Percentiles rank a stretch among this genome's conserved stretches.
Conservation (phyloP, 257 asterid species). For the Gentiana dahurica region DNA sequence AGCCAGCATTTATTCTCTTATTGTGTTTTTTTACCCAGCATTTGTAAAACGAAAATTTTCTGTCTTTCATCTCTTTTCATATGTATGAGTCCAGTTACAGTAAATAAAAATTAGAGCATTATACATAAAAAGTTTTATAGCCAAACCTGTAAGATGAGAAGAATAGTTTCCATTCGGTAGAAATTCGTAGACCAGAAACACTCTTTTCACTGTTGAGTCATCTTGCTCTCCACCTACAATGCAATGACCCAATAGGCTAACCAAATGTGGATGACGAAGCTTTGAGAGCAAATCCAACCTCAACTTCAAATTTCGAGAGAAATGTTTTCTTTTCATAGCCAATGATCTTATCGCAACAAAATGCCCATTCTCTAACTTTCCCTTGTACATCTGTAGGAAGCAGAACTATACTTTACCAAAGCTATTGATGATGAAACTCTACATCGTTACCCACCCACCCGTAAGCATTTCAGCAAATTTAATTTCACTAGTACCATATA, state of each 20-base stretch:
- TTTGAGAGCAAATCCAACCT: slow-evolving; percentile 80
- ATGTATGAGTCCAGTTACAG: too few species aligned
- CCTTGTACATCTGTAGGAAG: slow-evolving; percentile 66
- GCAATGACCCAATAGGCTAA: slow-evolving; percentile 72
- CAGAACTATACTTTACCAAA: slow-evolving; percentile 3
- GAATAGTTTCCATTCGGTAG: slow-evolving; percentile 66
- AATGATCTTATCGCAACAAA: slow-evolving; percentile 50
- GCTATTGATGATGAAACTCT: slow-evolving; percentile 4
- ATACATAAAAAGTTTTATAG: neutral
- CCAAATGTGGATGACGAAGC: slow-evolving; percentile 86
- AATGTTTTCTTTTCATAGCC: slow-evolving; percentile 43
- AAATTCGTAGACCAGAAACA: slow-evolving; percentile 77
- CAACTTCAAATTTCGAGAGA: slow-evolving; percentile 52
- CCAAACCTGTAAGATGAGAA: slow-evolving; percentile 73
- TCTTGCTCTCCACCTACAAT: slow-evolving; percentile 60
- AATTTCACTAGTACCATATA: neutral
- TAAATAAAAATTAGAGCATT: too few species aligned
- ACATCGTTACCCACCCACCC: neutral
- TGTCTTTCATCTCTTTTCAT: too few species aligned
- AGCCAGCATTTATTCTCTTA: too few species aligned
- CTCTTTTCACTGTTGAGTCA: slow-evolving; percentile 47
- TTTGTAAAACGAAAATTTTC: too few species aligned
- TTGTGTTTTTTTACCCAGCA: too few species aligned
- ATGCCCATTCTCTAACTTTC: slow-evolving; percentile 63
- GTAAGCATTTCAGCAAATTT: neutral